phyloP scores from a whole-genome alignment of 805 yeast species.

The Candida fluviatilis region DNA sequence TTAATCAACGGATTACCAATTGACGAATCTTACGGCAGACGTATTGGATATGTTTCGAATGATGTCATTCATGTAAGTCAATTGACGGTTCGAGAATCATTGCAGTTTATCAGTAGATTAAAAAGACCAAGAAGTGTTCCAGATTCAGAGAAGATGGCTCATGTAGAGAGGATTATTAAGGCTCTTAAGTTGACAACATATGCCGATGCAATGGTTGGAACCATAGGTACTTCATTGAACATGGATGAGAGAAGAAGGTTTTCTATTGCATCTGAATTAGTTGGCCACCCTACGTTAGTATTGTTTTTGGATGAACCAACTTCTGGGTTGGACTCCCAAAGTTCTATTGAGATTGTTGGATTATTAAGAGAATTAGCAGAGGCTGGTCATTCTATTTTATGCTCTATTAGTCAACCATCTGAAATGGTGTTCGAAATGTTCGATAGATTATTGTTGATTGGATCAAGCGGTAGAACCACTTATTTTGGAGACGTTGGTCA shows the following conservation, averaged over 20 bases:
- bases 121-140: conserved; percentile 64
- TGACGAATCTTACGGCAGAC: conserved; percentile 64
- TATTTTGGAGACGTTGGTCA: conserved; percentile 76
- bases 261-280: conserved; percentile 35
- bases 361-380: conserved; percentile 31
- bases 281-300: conserved; percentile 31
- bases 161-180: conserved; percentile 64
- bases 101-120: conserved; percentile 63
- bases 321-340: conserved; percentile 35
- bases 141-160: conserved; percentile 16
- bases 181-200: conserved; percentile 64
- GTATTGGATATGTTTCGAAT: conserved; percentile 78
- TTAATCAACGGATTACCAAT: conserved; percentile 64
- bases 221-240: conserved; percentile 56
- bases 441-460: conserved; percentile 62
- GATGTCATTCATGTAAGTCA: conserved; percentile 70
- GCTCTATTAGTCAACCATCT: conserved; percentile 78
- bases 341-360: conserved; percentile 32
- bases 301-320: conserved; percentile 37
- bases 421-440: conserved; percentile 70
- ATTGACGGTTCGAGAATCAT: conserved; percentile 72
- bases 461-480: conserved; percentile 70
- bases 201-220: conserved; percentile 75
- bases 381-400: conserved; percentile 31
- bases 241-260: conserved; percentile 33